Evolutionary conservation across 2,329 filamentous ascomycete species (phyloP).

Genomic region (Fusarium sp.): DNA sequence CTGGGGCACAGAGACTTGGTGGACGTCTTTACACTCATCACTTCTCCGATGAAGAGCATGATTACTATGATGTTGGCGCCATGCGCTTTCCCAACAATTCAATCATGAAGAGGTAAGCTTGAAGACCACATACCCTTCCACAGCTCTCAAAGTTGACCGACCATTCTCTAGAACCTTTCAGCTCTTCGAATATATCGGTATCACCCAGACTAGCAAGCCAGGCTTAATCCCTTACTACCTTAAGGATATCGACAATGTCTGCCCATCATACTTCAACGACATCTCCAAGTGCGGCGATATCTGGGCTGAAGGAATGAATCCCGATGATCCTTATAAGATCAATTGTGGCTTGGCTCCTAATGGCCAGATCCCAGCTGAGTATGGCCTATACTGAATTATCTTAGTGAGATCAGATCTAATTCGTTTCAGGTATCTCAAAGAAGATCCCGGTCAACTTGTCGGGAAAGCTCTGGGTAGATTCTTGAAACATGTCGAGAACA

Average conservation of each 20-base stretch:
- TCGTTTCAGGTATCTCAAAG: not conserved
- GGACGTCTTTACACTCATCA: conserved; percentile 30
- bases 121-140: no score
- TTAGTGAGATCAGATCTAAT: not conserved
- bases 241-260: not conserved
- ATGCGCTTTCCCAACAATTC: conserved; percentile 28
- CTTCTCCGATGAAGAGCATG: conserved; percentile 18
- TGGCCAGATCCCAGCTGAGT: conserved; percentile 4
- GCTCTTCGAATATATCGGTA: not conserved
- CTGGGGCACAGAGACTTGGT: not conserved
- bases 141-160: no score
- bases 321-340: conserved; percentile 12
- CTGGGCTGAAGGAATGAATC: not conserved
- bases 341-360: not conserved
- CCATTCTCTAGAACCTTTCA: not conserved
- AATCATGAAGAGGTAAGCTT: conserved; percentile 17
- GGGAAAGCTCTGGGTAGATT: not conserved
- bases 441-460: not conserved
- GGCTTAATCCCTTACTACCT: conserved; percentile 30
- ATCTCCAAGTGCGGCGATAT: not conserved
- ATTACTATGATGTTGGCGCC: conserved; percentile 29
- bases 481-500: not conserved
- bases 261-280: conserved; percentile 26
- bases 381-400: not conserved
- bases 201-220: not conserved